Base-by-base conservation (phyloP, 495 filamentous ascomycete species). In the Haplographium delicatum region DNA sequence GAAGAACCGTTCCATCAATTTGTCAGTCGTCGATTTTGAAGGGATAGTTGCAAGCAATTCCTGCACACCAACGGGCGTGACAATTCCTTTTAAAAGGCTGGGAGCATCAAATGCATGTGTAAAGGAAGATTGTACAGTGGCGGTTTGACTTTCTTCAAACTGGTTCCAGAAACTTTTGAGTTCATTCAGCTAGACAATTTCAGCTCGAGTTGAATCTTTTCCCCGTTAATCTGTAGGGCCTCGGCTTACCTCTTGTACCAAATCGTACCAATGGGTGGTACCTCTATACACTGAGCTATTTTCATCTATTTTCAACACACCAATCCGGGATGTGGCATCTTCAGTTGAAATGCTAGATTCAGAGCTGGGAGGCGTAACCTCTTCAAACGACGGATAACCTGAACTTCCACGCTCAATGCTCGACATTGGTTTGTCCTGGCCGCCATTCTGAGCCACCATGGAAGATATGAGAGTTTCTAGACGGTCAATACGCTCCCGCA, bases 1-100 rank as follows among this genome's bases (percentile, higher is more conserved):
- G 51, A 78, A 75, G 54, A 75, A 79, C 25, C 68, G 65, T 44
- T 66, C 65, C 40, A 75, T 66, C 31, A 78, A 46, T 42, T 67
- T 60, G 34, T 72, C 72, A 38, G 64, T 57, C 4, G 70, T 52
- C 2, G 59, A 35, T 23, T 67, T 69, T 7, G 65, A 41, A 7
- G 76, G 71, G n/a, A 78, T 54, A 31, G 67, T 47, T 31, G 61
- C 63, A 9, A 77, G 24, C 10, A 76, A 49, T 7, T 73, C 70
- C 22, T 64, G 47, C 24, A 60, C 38, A 15, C 44, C 39, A 5
- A 59, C 34, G 11, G 45, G 52, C 23, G 54, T 49, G 7, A 59
- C 46, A 18, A 48, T 53, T 5, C 51, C 57, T 27, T 34, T 52
- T 6, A 61, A 35, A 15, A 64, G 30, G 20, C 59, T 53, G 0